Percentiles rank a stretch among this genome's conserved stretches.
phyloP scores from a whole-genome alignment of 768 basidiomycete genomes.

The Mycena maculata region DNA sequence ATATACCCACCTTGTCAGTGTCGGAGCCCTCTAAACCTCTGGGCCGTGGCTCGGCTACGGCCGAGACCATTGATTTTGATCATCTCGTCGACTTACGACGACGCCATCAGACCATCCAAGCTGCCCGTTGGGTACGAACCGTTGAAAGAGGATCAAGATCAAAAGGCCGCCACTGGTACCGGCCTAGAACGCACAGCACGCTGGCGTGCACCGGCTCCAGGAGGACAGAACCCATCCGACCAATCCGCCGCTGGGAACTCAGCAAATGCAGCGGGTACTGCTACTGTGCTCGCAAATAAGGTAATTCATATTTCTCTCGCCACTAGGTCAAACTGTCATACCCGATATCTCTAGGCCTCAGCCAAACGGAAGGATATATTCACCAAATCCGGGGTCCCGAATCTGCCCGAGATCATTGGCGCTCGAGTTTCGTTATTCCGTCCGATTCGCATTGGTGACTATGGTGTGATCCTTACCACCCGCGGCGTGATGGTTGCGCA shows the following conservation, averaged over 20 bases:
- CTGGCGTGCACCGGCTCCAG: slow-evolving; percentile 2
- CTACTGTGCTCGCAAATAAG: slow-evolving; percentile 13
- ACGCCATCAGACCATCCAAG: slow-evolving; percentile 21
- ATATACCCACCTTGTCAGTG: neutral
- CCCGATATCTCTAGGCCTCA: neutral
- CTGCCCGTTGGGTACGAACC: slow-evolving; percentile 24
- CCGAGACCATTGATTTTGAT: neutral
- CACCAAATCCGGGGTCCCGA: slow-evolving; percentile 3
- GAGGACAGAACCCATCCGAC: neutral
- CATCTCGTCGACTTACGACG: neutral
- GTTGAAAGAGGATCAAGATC: slow-evolving; percentile 20
- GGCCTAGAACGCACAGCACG: slow-evolving; percentile 20
- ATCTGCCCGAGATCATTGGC: neutral
- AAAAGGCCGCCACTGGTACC: slow-evolving; percentile 20
- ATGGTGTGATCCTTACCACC: slow-evolving; percentile 8
- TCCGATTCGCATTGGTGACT: slow-evolving; percentile 11
- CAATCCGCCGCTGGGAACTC: slow-evolving; percentile 31
- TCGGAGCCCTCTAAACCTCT: slow-evolving; percentile 13
- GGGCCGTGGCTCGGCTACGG: neutral
- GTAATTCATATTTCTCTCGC: neutral
- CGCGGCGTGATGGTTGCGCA: slow-evolving; percentile 13
- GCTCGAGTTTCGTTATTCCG: neutral
- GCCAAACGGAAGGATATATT: slow-evolving; percentile 2
- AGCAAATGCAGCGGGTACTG: slow-evolving; percentile 36
- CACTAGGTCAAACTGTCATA: neutral